A percentile compares a stretch with the other conserved stretches of the same genome.
phyloP scores from a whole-genome alignment of 306 rosid genomes.

The Prunus persica region Prunus_persica_NCBIv2 NC_034011.1:18447501-18448000 shows the following conservation, averaged over 20 bases:
- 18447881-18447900: too few species aligned
- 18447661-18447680: too few species aligned
- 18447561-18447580: slow-evolving; percentile 89
- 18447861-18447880: too few species aligned
- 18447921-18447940: background rate
- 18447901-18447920: too few species aligned
- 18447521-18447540: slow-evolving; percentile 93
- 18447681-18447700: too few species aligned
- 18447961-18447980: background rate
- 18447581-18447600: slow-evolving; percentile 38
- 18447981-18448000: background rate
- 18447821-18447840: background rate
- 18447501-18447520: slow-evolving; percentile 99
- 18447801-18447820: background rate
- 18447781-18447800: background rate
- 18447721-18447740: background rate
- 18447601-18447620: background rate
- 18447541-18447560: slow-evolving; percentile 98
- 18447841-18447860: too few species aligned
- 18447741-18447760: background rate
- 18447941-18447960: background rate
- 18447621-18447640: background rate
- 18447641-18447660: background rate
- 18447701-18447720: too few species aligned
- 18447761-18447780: background rate